These are phyloP conservation scores for Cyberlindnera nakhonratchasimensis DNA, from an alignment of 805 yeast species.

Conservation along the genomic window DNA sequence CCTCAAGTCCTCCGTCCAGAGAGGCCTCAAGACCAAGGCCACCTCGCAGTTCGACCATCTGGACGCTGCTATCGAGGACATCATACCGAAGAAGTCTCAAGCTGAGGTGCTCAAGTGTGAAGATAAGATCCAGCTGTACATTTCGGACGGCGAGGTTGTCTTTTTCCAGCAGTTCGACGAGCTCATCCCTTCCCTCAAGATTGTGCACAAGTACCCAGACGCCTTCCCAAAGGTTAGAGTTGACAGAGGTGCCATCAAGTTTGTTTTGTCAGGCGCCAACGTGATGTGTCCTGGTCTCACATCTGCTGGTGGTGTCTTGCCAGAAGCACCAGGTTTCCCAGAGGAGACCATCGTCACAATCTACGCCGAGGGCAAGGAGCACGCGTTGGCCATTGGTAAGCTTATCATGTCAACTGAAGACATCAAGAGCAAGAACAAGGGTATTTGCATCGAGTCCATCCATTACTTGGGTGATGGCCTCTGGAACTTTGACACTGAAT, in stretches of 20 bases:
- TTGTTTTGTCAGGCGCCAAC: constrained; percentile 92
- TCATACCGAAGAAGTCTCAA: constrained; percentile 87
- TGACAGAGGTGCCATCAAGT: constrained; percentile 94
- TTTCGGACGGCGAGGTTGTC: constrained; percentile 68
- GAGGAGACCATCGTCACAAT: constrained; percentile 73
- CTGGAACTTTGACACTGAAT: constrained; percentile 60
- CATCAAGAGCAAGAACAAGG: constrained; percentile 77
- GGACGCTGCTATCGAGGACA: constrained; percentile 72
- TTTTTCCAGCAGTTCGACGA: constrained; percentile 80
- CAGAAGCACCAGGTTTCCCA: constrained; percentile 63
- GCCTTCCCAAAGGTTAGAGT: constrained; percentile 86
- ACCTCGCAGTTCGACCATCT: constrained; percentile 70
- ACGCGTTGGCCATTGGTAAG: constrained; percentile 88
- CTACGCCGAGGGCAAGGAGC: constrained; percentile 90
- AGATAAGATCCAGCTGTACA: constrained; percentile 77
- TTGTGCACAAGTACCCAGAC: constrained; percentile 79
- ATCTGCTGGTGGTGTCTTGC: constrained; percentile 77
- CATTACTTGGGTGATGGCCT: constrained; percentile 89
- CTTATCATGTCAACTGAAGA: constrained; percentile 86
- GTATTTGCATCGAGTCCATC: constrained; percentile 81
- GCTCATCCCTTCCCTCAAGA: constrained; percentile 67
- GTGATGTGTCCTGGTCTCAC: constrained; percentile 97
- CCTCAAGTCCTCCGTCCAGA: constrained; percentile 90
- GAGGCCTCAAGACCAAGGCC: constrained; percentile 75
- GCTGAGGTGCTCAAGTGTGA: constrained; percentile 81